A percentile compares a stretch with the other conserved stretches of the same genome.
Evolutionary conservation across 176 grass and related monocot species (phyloP).

Genomic region (Raddia distichophylla): DNA sequence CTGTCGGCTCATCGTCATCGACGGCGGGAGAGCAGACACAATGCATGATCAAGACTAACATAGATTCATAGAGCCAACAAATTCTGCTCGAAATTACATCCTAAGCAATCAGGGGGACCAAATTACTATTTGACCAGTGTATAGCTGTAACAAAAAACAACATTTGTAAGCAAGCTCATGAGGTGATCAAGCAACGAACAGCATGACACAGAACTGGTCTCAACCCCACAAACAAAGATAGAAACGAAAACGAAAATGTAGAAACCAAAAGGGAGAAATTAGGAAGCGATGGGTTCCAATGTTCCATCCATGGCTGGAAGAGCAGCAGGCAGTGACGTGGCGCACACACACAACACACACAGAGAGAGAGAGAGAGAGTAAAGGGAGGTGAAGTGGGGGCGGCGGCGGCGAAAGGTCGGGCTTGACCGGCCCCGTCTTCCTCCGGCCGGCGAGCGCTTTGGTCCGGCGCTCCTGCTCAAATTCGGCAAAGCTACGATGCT

Average conservation of each 20-base stretch:
- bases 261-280: background rate
- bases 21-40: too few relatives aligned
- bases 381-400: conserved; percentile 32
- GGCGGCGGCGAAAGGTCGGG: conserved; percentile 44
- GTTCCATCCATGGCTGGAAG: conserved; percentile 21
- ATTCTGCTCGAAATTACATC: background rate
- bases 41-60: too few relatives aligned
- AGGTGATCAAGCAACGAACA: conserved; percentile 35
- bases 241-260: background rate
- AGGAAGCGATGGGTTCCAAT: conserved; percentile 30
- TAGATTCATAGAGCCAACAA: background rate
- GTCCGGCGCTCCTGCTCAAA: conserved; percentile 1
- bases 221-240: background rate
- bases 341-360: background rate
- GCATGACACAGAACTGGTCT: background rate
- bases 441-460: background rate
- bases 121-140: background rate
- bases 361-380: background rate
- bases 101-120: background rate
- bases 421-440: conserved; percentile 57
- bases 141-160: too few relatives aligned
- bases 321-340: too few relatives aligned
- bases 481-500: too few relatives aligned
- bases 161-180: background rate
- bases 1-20: too few relatives aligned